Conservation (phyloP, 805 yeast species). For the Saccharomycopsis javanensis region DNA sequence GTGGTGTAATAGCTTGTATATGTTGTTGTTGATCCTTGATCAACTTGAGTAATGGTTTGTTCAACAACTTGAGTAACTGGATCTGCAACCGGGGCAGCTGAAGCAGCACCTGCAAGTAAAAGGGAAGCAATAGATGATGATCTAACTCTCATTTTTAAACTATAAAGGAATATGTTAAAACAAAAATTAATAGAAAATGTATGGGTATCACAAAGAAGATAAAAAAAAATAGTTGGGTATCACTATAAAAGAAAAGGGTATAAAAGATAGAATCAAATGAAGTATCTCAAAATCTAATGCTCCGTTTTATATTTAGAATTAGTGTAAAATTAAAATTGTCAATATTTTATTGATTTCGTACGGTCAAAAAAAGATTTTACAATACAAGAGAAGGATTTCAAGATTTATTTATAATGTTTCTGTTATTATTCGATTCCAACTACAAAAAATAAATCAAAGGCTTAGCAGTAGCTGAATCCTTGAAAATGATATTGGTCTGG, state of each 20-base stretch:
- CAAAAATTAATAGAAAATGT: neutral
- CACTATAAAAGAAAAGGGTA: conserved; percentile 6
- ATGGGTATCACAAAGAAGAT: neutral
- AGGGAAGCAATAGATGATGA: conserved; percentile 3
- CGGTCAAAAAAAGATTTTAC: neutral
- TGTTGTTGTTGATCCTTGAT: conserved; percentile 18
- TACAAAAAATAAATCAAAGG: too few relatives aligned
- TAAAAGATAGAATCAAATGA: neutral
- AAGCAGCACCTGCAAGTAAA: neutral
- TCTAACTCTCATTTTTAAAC: neutral
- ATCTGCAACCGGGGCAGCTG: conserved; percentile 18
- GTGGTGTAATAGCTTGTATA: conserved; percentile 19
- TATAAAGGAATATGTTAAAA: neutral
- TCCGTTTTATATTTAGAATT: too few relatives aligned
- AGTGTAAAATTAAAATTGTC: too few relatives aligned
- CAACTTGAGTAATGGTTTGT: conserved; percentile 16
- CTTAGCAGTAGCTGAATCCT: too few relatives aligned
- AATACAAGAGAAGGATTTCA: neutral
- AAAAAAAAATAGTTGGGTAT: neutral
- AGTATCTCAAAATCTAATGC: neutral
- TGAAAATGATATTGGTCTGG: too few relatives aligned
- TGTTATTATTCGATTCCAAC: too few relatives aligned
- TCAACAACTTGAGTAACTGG: conserved; percentile 14
- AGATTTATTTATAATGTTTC: neutral
- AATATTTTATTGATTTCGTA: too few relatives aligned